A percentile compares a stretch with the other conserved stretches of the same genome.
phyloP scores from a whole-genome alignment of 805 yeast species.

The Candida morakotiae region DNA sequence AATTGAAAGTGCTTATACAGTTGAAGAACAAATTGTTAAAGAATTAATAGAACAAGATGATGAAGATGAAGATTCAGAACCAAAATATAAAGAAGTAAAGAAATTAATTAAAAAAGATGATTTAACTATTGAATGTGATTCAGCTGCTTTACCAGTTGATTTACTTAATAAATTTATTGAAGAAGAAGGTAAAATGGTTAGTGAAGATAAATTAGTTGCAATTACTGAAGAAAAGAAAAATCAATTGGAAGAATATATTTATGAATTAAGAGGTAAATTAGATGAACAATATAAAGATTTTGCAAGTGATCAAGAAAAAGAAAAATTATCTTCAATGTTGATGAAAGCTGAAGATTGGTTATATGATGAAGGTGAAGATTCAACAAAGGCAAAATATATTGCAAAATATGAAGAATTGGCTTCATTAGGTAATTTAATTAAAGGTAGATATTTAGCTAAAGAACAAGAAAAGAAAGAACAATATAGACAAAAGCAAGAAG shows the following conservation, averaged over 20 bases:
- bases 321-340: slow-evolving; percentile 66
- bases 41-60: slow-evolving; percentile 74
- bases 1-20: slow-evolving; percentile 91
- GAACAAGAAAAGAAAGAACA: slow-evolving; percentile 95
- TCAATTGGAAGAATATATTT: slow-evolving; percentile 96
- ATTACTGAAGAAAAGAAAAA: slow-evolving; percentile 99
- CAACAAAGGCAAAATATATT: slow-evolving; percentile 93
- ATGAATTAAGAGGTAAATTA: slow-evolving; percentile 93
- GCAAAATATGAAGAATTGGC: slow-evolving; percentile 98
- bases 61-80: slow-evolving; percentile 65
- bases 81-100: slow-evolving; percentile 85
- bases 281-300: slow-evolving; percentile 87
- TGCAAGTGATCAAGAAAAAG: slow-evolving; percentile 89
- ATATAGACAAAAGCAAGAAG: slow-evolving; percentile 80
- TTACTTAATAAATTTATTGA: slow-evolving; percentile 64
- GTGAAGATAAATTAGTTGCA: slow-evolving; percentile 93
- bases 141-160: slow-evolving; percentile 57
- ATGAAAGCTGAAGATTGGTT: slow-evolving; percentile 95
- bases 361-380: slow-evolving; percentile 94
- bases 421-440: slow-evolving; percentile 87
- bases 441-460: slow-evolving; percentile 90
- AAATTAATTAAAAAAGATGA: slow-evolving; percentile 90
- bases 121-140: slow-evolving; percentile 55
- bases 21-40: slow-evolving; percentile 84
- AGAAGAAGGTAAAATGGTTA: slow-evolving; percentile 76